Base-by-base conservation (phyloP, 2,329 filamentous ascomycete species). In the Pseudomassariella vexata region DNA sequence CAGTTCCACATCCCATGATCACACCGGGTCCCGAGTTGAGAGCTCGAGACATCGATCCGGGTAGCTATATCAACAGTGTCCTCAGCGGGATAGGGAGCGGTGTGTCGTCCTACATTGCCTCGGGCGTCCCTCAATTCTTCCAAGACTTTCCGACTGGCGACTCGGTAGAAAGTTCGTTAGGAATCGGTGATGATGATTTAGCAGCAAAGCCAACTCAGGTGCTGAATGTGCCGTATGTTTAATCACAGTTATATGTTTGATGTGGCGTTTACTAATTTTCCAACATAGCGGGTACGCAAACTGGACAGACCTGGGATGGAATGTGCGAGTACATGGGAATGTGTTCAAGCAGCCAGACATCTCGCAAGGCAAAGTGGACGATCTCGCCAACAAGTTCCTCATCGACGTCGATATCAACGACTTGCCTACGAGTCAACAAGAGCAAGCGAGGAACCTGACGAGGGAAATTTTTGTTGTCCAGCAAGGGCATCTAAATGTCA, bases 321-420 rank as follows among this genome's bases (percentile, higher is more conserved):
- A 79, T 40, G 68, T 88, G 4, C 71, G 82, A 18, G 75, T 88
- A 40, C 84, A 83, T 43, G 85, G 84, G 44, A 87, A 87, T 48
- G 79, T 88, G n/a, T 89, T 80, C 66, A 88, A 87, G 55, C 73
- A 82, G 40, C 84, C 84, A 2, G 73, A 84, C 37, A 79, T 83
- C 20, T 72, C 70, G 2, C 65, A 76, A 44, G 61, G 65, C 20
- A 83, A 76, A 44, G 62, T 89, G 27, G 71, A 89, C 44, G 66
- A 79, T 22, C 64, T 88, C 4, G 80, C 82, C 36, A 78, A 87
- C 42, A 55, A 76, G 19, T 86, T 88, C 57, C 66, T 89, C 8
- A 70, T 86, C 37, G 79, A 70, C 30, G 76, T 73, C 5, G 67
- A 69, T 34, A 70, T 87, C 21, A 55, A 72, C 8, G 57, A 78